Percentiles rank a stretch among this genome's conserved stretches.
Conservation (phyloP, 208 protist genomes). For the Entamoeba histolytica region DNA sequence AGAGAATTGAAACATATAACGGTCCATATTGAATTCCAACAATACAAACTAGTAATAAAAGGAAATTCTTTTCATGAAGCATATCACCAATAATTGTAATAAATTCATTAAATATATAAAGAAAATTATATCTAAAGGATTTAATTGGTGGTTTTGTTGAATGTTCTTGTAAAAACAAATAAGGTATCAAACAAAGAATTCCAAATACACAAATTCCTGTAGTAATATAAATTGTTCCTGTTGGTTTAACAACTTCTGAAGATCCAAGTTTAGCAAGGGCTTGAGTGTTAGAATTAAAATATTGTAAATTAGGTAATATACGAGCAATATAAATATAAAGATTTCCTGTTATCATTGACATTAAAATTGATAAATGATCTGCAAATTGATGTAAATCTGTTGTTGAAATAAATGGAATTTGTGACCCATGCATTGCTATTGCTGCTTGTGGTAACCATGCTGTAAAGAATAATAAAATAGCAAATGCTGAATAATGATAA, state of each 20-base stretch:
- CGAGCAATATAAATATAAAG: background rate
- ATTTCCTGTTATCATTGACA: background rate
- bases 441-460: background rate
- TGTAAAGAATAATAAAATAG: background rate
- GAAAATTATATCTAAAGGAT: background rate
- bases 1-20: background rate
- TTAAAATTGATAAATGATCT: background rate
- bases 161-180: background rate
- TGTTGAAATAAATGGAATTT: background rate
- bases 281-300: background rate
- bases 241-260: background rate
- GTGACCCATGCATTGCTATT: background rate
- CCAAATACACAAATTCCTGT: background rate
- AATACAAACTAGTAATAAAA: background rate
- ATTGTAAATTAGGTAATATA: background rate
- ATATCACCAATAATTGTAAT: background rate
- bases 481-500: background rate
- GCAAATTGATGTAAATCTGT: background rate
- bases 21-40: background rate
- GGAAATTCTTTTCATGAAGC: background rate
- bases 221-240: background rate
- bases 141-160: background rate
- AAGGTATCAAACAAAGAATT: background rate
- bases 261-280: background rate
- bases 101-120: background rate